Conservation (phyloP, 2,329 filamentous ascomycete genomes). For the Sporothrix brasiliensis region DNA sequence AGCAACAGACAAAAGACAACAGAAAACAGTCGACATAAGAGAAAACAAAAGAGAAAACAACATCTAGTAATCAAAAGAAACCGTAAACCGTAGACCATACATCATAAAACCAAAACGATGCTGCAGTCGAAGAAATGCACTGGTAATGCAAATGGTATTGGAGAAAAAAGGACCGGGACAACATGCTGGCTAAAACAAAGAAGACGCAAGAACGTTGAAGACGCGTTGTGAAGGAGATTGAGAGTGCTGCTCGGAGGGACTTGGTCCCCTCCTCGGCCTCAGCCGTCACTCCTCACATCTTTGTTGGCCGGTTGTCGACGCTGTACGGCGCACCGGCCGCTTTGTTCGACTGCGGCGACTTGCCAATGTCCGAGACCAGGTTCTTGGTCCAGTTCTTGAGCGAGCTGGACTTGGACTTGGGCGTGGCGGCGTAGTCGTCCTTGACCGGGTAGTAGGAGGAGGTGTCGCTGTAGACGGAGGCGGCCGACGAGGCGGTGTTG, state of each 20-base stretch:
- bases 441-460: conserved; percentile 34
- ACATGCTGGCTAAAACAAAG: neutral
- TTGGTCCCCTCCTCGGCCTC: too few species aligned
- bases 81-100: conserved; percentile 8
- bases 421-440: conserved; percentile 30
- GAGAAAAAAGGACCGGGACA: neutral
- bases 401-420: conserved; percentile 18
- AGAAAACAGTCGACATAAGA: neutral
- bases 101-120: conserved; percentile 8
- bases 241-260: too few species aligned
- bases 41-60: too few species aligned
- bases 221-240: neutral
- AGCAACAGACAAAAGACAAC: neutral
- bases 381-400: conserved; percentile 34
- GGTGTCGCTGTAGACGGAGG: conserved; percentile 28
- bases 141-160: neutral
- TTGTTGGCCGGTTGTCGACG: conserved; percentile 17
- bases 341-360: conserved; percentile 22
- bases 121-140: neutral
- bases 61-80: neutral
- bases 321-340: conserved; percentile 19
- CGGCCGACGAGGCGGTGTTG: conserved; percentile 32
- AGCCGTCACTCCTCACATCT: neutral
- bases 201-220: neutral
- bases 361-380: conserved; percentile 34